These are phyloP conservation scores for Linnemannia schmuckeri DNA, from an alignment of 192 early-diverging fungal species.

Conservation along the genomic window DNA sequence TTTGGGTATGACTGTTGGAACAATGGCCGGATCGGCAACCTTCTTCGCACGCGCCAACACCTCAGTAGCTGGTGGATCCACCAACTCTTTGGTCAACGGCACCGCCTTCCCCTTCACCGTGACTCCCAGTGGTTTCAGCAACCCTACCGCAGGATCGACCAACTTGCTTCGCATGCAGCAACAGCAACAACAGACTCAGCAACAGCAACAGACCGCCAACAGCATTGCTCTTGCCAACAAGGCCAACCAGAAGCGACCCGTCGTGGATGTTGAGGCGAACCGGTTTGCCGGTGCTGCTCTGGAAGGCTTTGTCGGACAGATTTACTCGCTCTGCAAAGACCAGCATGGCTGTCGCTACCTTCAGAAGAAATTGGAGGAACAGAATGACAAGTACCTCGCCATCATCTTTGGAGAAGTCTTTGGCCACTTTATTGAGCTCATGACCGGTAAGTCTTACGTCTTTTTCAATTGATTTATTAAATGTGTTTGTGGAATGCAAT, in stretches of 20 bases:
- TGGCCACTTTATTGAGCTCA: slow-evolving; percentile 81
- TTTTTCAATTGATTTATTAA: background rate
- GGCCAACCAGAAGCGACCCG: slow-evolving; percentile 48
- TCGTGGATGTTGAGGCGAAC: slow-evolving; percentile 63
- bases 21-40: slow-evolving; percentile 36
- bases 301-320: slow-evolving; percentile 79
- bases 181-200: slow-evolving; percentile 30
- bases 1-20: slow-evolving; percentile 33
- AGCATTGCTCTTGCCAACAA: slow-evolving; percentile 45
- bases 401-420: slow-evolving; percentile 85
- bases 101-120: slow-evolving; percentile 39
- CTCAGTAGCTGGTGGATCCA: slow-evolving; percentile 20
- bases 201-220: slow-evolving; percentile 35
- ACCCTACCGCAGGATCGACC: slow-evolving; percentile 31
- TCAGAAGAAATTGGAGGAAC: slow-evolving; percentile 89
- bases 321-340: slow-evolving; percentile 87
- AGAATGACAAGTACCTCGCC: slow-evolving; percentile 70
- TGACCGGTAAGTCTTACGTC: slow-evolving; percentile 73
- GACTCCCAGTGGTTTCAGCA: slow-evolving; percentile 35
- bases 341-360: slow-evolving; percentile 91
- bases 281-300: slow-evolving; percentile 76
- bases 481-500: background rate
- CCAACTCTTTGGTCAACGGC: slow-evolving; percentile 29
- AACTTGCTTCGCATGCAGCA: slow-evolving; percentile 36
- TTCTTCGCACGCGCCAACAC: slow-evolving; percentile 36